These are phyloP conservation scores for Hortaea werneckii DNA, from an alignment of 2,329 filamentous ascomycete species.

Conservation along the genomic window DNA sequence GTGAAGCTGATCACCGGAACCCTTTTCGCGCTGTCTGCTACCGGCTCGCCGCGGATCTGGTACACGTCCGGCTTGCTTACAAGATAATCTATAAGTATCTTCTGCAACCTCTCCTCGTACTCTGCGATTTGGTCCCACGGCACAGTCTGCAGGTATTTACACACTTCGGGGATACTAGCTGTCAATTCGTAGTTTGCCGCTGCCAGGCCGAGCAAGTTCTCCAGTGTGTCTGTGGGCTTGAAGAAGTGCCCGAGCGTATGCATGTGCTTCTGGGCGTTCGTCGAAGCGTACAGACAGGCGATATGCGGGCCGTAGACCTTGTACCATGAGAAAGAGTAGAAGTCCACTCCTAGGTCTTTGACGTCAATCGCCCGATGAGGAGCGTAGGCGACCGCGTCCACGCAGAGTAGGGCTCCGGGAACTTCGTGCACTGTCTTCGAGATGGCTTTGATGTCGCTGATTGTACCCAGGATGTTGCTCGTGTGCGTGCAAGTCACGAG, in stretches of 20 bases:
- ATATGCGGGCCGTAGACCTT: constrained; percentile 74
- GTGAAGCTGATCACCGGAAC: constrained; percentile 60
- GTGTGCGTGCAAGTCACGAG: constrained; percentile 65
- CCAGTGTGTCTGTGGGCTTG: constrained; percentile 47
- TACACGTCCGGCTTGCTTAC: constrained; percentile 38
- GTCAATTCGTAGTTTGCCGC: constrained; percentile 62
- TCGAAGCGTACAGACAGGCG: constrained; percentile 57
- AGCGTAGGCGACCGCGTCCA: constrained; percentile 68
- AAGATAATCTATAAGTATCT: constrained; percentile 50
- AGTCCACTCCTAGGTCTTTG: constrained; percentile 56
- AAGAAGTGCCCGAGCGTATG: constrained; percentile 57
- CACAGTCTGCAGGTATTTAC: constrained; percentile 40
- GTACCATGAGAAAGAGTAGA: constrained; percentile 74
- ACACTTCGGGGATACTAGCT: constrained; percentile 50
- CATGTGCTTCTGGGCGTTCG: constrained; percentile 45
- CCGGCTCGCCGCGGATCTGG: constrained; percentile 49
- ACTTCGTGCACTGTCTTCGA: constrained; percentile 42
- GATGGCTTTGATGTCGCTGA: constrained; percentile 53
- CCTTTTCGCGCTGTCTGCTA: constrained; percentile 37
- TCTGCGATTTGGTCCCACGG: constrained; percentile 43
- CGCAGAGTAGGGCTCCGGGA: constrained; percentile 52
- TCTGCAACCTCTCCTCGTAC: constrained; percentile 53
- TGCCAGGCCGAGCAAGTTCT: constrained; percentile 59
- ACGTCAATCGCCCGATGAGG: constrained; percentile 65
- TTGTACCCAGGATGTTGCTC: constrained; percentile 63